Base-by-base conservation (phyloP, 1,284 basidiomycete species). In the Phylloporus gajari region DNA sequence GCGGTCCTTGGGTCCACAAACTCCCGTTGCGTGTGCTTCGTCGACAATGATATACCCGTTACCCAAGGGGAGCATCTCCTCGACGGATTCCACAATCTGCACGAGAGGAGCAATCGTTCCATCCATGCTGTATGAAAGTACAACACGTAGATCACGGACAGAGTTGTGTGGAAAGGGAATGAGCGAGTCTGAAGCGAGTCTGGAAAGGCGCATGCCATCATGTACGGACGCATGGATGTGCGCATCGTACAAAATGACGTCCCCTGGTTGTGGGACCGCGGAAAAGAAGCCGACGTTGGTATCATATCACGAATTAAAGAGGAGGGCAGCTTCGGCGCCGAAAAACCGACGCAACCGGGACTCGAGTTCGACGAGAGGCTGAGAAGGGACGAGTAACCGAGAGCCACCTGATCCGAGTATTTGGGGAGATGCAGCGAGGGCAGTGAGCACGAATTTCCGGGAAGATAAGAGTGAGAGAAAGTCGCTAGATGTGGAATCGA, bases 251-350 rank as follows among this genome's bases (percentile, higher is more conserved):
- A 99, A 84, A 56, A 98, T 83, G 65, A 90, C 88, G 79, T 99
- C 97, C 19, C 90, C 90, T 0, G 87, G 82, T 76, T 96, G 95
- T 0, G 97, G 96, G 0, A 98, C 84, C 58, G 91, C 90, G 1
- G 94, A 88, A 85, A 98, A 97, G 81, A 98, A 91, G 0, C 93
- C 35, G 15, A 65, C 32, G 35, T 65, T 99, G 25, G 97, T 97
- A 82, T 98, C 97, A 83, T 94, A 98, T 1, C 97, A 97, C 0
- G 95, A 96, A 83, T 97, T 97, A 90, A 98, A 98, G 25, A 99
- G 87, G 19, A 99, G 86, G 0, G 94, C 95, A 0, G 90, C 84
- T 40, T 90, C 89, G 6, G 89, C 85, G 38, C 82, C 76, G 84
- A 97, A 95, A 82, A 95, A 94, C 3, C 65, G 72, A 0, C 86